Conservation (phyloP, 2,329 filamentous ascomycete genomes). For the Fusarium udum region DNA sequence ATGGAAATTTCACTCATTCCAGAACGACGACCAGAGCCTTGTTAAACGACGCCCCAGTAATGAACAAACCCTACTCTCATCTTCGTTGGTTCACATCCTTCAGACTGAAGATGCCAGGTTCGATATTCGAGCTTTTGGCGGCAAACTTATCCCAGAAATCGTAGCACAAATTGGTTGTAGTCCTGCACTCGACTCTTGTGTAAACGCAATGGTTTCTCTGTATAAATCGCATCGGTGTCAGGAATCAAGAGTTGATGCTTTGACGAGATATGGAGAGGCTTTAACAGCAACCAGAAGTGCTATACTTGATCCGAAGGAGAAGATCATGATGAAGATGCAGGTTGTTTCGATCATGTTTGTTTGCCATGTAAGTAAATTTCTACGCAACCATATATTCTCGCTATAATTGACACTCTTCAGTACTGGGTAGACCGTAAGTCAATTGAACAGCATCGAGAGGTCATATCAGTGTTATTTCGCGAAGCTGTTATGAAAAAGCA, state of each 20-base stretch:
- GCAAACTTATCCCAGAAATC: constrained; percentile 25
- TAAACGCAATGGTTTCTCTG: constrained; percentile 26
- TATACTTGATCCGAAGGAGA: constrained; percentile 3
- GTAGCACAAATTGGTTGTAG: constrained; percentile 27
- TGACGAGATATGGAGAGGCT: constrained; percentile 27
- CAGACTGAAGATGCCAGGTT: constrained; percentile 34
- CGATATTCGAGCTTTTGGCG: constrained; percentile 32
- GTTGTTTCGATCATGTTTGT: constrained; percentile 26
- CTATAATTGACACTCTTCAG: neutral
- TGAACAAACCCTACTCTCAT: constrained; percentile 9
- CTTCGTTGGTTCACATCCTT: constrained; percentile 29
- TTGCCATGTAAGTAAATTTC: constrained; percentile 24
- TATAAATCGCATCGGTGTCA: constrained; percentile 20
- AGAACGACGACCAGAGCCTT: neutral
- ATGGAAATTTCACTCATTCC: constrained; percentile 29
- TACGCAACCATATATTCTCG: rapidly evolving
- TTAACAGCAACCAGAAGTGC: constrained; percentile 7
- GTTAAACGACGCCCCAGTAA: constrained; percentile 21
- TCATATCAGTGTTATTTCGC: constrained; percentile 26
- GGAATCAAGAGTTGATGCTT: constrained; percentile 15
- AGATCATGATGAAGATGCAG: constrained; percentile 27
- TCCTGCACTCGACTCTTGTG: constrained; percentile 23
- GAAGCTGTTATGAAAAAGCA: constrained; percentile 23
- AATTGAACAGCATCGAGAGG: constrained; percentile 9
- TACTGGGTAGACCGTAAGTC: constrained; percentile 32